Conservation (phyloP, 2,329 filamentous ascomycete genomes). For the Fusarium secorum region DNA sequence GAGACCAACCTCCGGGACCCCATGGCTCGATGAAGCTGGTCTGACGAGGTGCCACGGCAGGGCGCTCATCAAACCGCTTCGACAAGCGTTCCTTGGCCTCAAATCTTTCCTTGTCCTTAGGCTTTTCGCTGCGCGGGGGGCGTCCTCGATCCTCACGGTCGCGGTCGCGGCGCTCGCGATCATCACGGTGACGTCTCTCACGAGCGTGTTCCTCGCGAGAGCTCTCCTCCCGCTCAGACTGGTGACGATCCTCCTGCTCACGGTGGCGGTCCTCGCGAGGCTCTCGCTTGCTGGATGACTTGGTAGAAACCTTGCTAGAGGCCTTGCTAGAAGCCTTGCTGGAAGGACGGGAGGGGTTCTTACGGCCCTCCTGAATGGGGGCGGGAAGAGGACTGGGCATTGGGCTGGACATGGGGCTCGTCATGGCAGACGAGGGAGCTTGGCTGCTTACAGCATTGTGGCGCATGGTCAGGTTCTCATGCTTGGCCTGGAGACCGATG, state of each 20-base stretch:
- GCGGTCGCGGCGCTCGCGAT: conserved; percentile 37
- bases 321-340: conserved; percentile 45
- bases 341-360: conserved; percentile 42
- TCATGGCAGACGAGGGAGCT: conserved; percentile 34
- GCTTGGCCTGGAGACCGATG: conserved; percentile 41
- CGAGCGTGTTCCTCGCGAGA: conserved; percentile 32
- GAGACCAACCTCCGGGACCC: conserved; percentile 45
- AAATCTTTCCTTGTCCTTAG: conserved; percentile 42
- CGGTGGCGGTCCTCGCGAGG: conserved; percentile 38
- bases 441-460: conserved; percentile 40
- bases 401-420: conserved; percentile 39
- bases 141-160: conserved; percentile 39
- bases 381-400: conserved; percentile 37
- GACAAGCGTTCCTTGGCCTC: conserved; percentile 49
- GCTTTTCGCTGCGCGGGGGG: conserved; percentile 35
- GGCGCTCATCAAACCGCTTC: conserved; percentile 49
- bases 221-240: conserved; percentile 34
- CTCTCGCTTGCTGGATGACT: conserved; percentile 38
- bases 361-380: conserved; percentile 40
- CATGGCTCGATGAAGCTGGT: conserved; percentile 48
- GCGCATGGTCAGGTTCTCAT: conserved; percentile 43
- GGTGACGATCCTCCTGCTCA: conserved; percentile 35
- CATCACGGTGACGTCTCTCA: conserved; percentile 34
- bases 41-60: conserved; percentile 38
- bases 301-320: conserved; percentile 38